Conservation (phyloP, 2,329 filamentous ascomycete species). For the Scortechinia acanthostroma region DNA sequence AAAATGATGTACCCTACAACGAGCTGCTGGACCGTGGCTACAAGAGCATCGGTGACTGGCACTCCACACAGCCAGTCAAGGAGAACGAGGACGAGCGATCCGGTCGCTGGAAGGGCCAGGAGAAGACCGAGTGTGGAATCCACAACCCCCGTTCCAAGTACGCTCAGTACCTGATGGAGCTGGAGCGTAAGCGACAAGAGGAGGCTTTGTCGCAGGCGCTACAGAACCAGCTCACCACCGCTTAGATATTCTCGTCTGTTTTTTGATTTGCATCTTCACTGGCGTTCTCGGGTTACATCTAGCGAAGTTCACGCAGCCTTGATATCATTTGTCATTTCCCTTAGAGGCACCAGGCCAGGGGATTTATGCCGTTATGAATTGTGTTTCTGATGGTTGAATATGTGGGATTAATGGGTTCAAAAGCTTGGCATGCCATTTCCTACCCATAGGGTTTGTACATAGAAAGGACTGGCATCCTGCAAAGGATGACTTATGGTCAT, state of each 20-base stretch:
- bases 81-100: constrained; percentile 93
- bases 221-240: constrained; percentile 5
- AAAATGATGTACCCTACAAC: constrained; percentile 89
- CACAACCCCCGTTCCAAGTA: constrained; percentile 97
- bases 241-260: not conserved
- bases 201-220: constrained; percentile 37
- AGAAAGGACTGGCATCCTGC: too few relatives aligned
- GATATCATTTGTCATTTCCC: too few relatives aligned
- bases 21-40: constrained; percentile 85
- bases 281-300: too few relatives aligned
- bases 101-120: constrained; percentile 90
- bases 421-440: too few relatives aligned
- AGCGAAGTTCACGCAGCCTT: too few relatives aligned
- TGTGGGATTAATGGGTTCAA: too few relatives aligned
- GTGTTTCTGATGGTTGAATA: too few relatives aligned
- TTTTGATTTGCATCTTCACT: not conserved
- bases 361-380: too few relatives aligned
- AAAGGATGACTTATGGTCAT: too few relatives aligned
- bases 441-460: too few relatives aligned
- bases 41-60: constrained; percentile 97
- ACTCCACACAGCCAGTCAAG: constrained; percentile 83
- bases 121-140: constrained; percentile 96
- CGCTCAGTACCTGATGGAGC: constrained; percentile 72
- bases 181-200: constrained; percentile 62
- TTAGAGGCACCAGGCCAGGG: too few relatives aligned